phyloP scores from a whole-genome alignment of 2,329 filamentous ascomycete species.

The Mycosphaerelloides madeirae region DNA sequence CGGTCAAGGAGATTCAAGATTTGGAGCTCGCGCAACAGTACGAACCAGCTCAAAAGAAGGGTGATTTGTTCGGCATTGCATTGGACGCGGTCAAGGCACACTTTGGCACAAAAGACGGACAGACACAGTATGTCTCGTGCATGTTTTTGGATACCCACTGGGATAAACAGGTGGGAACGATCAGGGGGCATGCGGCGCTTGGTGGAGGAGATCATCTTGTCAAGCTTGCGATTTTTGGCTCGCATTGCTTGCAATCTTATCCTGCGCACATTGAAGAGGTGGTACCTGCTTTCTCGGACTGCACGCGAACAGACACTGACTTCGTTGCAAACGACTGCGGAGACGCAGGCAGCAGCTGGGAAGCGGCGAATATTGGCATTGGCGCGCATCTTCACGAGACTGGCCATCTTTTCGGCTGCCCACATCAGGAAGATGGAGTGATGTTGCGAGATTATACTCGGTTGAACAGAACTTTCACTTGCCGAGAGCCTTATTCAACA shows the following conservation, averaged over 20 bases:
- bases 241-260: slow-evolving; percentile 86
- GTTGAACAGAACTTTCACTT: slow-evolving; percentile 77
- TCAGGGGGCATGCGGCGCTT: slow-evolving; percentile 79
- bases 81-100: slow-evolving; percentile 71
- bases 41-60: slow-evolving; percentile 61
- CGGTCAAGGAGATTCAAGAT: slow-evolving; percentile 75
- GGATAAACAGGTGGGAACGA: slow-evolving; percentile 65
- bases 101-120: slow-evolving; percentile 68
- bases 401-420: slow-evolving; percentile 84
- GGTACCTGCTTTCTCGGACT: slow-evolving; percentile 81
- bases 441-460: slow-evolving; percentile 87
- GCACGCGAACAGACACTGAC: slow-evolving; percentile 77
- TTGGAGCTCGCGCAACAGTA: slow-evolving; percentile 76
- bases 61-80: slow-evolving; percentile 72
- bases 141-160: slow-evolving; percentile 85
- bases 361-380: slow-evolving; percentile 89
- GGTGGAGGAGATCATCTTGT: slow-evolving; percentile 69
- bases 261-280: slow-evolving; percentile 86
- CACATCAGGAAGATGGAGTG: slow-evolving; percentile 82
- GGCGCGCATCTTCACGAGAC: slow-evolving; percentile 89
- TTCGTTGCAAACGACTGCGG: slow-evolving; percentile 80
- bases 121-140: slow-evolving; percentile 83
- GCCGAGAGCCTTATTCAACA: slow-evolving; percentile 78
- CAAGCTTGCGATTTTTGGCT: slow-evolving; percentile 84
- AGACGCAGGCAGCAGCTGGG: slow-evolving; percentile 87